These are phyloP conservation scores for Sicyos baderoa DNA, from an alignment of 306 rosid species.

Conservation along the genomic window DNA sequence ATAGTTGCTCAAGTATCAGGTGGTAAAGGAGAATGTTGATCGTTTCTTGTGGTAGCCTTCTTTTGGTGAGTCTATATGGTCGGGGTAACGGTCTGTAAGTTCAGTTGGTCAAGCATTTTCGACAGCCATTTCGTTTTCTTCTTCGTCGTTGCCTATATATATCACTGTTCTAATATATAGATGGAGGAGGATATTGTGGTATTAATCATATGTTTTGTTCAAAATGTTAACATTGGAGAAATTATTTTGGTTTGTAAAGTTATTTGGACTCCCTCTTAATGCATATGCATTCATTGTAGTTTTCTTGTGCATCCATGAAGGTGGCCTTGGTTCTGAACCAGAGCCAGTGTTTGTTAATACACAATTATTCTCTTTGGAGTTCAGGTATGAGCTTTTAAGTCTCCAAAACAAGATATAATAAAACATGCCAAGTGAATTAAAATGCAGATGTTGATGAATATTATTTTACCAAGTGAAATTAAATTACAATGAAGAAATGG, in stretches of 20 bases:
- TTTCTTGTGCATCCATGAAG: neutral
- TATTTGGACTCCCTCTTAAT: neutral
- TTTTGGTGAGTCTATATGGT: neutral
- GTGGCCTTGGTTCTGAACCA: neutral
- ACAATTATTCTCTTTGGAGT: neutral
- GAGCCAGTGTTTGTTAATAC: neutral
- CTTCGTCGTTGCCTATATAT: neutral
- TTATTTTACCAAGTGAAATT: neutral
- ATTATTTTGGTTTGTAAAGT: constrained; percentile 18
- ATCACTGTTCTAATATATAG: constrained; percentile 16
- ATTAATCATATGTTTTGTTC: constrained; percentile 13
- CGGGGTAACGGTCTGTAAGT: constrained; percentile 4
- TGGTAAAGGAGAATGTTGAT: constrained; percentile 19
- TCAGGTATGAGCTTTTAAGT: neutral
- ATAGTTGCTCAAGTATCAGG: neutral
- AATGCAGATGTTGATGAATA: neutral
- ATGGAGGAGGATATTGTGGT: constrained; percentile 16
- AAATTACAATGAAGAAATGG: neutral
- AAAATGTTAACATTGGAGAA: constrained; percentile 10
- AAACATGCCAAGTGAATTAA: neutral
- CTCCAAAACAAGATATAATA: neutral
- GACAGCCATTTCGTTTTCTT: constrained; percentile 2
- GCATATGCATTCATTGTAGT: constrained; percentile 2
- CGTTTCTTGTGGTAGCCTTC: constrained; percentile 17
- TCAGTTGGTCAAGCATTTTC: constrained; percentile 17